Evolutionary conservation across 2,329 filamentous ascomycete species (phyloP).

Genomic region (Hypomyces perniciosus): DNA sequence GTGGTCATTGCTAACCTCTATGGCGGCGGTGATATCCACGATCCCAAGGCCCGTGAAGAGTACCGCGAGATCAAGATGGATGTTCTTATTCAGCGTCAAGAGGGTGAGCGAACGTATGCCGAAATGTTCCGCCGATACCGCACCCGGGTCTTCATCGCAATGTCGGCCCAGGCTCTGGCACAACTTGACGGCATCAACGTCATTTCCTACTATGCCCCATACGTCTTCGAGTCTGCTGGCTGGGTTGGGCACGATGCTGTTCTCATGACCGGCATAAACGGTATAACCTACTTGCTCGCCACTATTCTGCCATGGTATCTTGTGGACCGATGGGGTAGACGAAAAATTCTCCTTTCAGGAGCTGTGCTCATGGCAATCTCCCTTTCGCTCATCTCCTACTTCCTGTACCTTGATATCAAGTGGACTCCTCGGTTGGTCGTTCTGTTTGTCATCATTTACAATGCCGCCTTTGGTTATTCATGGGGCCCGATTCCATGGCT

Average conservation of each 20-base stretch:
- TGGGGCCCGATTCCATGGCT: conserved; percentile 99
- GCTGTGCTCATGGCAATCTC: conserved; percentile 86
- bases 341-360: conserved; percentile 82
- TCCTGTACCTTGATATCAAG: conserved; percentile 78
- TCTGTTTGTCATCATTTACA: conserved; percentile 96
- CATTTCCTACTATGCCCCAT: conserved; percentile 96
- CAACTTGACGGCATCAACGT: conserved; percentile 99
- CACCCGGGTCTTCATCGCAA: conserved; percentile 93
- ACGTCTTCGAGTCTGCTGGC: conserved; percentile 95
- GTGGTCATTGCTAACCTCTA: conserved; percentile 97
- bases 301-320: conserved; percentile 97
- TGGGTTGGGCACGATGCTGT: conserved; percentile 88
- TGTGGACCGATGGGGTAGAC: conserved; percentile 85
- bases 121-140: conserved; percentile 95
- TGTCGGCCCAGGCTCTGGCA: conserved; percentile 93
- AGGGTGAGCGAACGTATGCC: conserved; percentile 82
- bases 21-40: conserved; percentile 90
- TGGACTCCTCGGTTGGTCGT: conserved; percentile 81
- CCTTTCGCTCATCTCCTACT: conserved; percentile 87
- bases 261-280: conserved; percentile 96
- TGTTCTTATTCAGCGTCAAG: conserved; percentile 85
- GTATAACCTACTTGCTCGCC: conserved; percentile 79
- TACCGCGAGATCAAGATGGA: conserved; percentile 99
- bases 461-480: conserved; percentile 87
- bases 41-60: conserved; percentile 85